Base-by-base conservation (phyloP, 2,329 filamentous ascomycete genomes). In the Echinosphaeria canescens region DNA sequence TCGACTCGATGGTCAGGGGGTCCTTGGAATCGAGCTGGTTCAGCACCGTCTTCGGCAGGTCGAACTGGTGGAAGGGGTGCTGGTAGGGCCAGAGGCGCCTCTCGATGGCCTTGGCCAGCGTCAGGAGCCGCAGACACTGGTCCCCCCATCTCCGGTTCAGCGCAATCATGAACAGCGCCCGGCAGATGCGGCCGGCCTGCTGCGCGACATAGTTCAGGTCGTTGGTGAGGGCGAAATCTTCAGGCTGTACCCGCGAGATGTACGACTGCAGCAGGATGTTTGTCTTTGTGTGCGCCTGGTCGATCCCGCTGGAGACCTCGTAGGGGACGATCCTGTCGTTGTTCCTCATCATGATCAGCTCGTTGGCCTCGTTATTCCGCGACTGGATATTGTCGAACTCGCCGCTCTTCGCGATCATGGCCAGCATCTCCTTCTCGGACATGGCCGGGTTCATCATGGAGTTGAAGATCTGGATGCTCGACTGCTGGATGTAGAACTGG, bases 321-420 rank as follows among this genome's bases (percentile, higher is more conserved):
- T 84, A 92, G 12, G 74, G 72, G 10, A 78, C 64, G 11, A 63
- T 58, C 14, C 81, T 65, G 1, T 75, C 57, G 18, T 82, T 69
- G 0, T 78, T 56, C 34, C 67, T 69, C 27, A 98, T 59, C 13
- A 66, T 60, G 12, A 62, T 62, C n/a, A 98, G 57, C 46, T 98
- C 90, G 39, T 84, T 78, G 30, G 75, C 73, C 48, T 98, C 90
- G 27, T 56, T 88, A 29, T 98, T 88, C 33, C 90, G 62, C 5
- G 78, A 82, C 43, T 93, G 84, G 23, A 98, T 79, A 36, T 98
- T 92, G 52, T 95, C 82, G 38, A 98, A 98, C 47, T 98, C 88
- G 35, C 84, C 82, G 44, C 84, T 92, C 76, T 88, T 82, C 38
- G 81, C 84, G 42, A 98, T 82, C 82, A 98, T 95, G 42, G 76